These are phyloP conservation scores for Tolypocladium ovalisporum DNA, from an alignment of 2,329 filamentous ascomycete genomes.

Conservation along the genomic window DNA sequence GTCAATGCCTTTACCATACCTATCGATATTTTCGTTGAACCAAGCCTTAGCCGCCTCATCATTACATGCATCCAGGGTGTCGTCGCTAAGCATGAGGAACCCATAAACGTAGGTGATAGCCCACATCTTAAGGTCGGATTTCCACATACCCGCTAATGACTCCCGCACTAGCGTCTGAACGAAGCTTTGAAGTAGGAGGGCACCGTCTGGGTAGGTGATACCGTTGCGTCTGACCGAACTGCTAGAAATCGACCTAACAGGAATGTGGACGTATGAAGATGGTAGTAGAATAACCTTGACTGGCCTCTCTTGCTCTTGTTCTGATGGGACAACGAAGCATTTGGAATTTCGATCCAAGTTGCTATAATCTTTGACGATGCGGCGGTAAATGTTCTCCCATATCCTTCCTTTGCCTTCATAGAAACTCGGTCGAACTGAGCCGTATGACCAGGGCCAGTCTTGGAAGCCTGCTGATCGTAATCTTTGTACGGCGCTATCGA, in stretches of 20 bases:
- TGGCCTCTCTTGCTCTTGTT: background rate
- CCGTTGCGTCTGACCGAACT: background rate
- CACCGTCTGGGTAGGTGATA: conserved; percentile 1
- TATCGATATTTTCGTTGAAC: conserved; percentile 1
- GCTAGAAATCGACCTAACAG: background rate
- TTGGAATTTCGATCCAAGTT: conserved; percentile 1
- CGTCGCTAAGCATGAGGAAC: conserved; percentile 1
- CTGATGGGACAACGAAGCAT: background rate
- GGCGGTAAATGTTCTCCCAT: background rate
- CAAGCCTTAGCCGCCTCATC: conserved; percentile 1
- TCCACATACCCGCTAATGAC: conserved; percentile 1
- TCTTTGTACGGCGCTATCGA: background rate
- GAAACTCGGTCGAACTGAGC: background rate
- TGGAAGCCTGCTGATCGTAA: background rate
- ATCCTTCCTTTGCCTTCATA: background rate
- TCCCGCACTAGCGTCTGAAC: conserved; percentile 2
- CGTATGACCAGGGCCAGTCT: conserved; percentile 1
- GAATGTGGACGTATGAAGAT: conserved; percentile 1
- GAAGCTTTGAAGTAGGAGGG: conserved; percentile 2
- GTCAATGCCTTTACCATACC: background rate
- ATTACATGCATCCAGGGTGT: conserved; percentile 1
- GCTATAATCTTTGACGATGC: background rate
- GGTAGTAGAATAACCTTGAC: background rate
- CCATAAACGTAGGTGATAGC: conserved; percentile 1
- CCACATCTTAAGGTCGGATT: background rate